Percentiles rank a stretch among this genome's conserved stretches.
These are phyloP conservation scores for Magnusiomyces sp. DNA, from an alignment of 1,139 yeast species.

Conservation along the genomic window DNA sequence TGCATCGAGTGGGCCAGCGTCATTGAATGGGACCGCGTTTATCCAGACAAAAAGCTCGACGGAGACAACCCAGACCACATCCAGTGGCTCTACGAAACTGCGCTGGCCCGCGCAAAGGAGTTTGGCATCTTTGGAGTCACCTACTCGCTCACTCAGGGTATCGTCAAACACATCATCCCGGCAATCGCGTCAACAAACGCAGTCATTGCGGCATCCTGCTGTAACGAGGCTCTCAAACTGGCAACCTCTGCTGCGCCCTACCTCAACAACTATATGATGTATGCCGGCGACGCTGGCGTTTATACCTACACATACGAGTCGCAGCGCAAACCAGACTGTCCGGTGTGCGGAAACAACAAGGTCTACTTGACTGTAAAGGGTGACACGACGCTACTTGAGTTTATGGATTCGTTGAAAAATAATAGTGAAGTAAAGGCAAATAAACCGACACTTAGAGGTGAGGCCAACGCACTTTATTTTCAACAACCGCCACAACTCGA, in stretches of 20 bases:
- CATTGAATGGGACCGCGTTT: conserved; percentile 58
- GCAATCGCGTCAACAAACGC: conserved; percentile 95
- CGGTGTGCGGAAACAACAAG: conserved; percentile 59
- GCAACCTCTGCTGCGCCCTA: conserved; percentile 61
- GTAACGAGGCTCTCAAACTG: conserved; percentile 78
- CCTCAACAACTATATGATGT: conserved; percentile 77
- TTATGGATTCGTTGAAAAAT: conserved; percentile 36
- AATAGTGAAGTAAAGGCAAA: conserved; percentile 36
- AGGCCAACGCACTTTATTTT: conserved; percentile 40
- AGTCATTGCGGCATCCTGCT: conserved; percentile 82
- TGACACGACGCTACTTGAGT: conserved; percentile 42
- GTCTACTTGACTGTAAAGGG: conserved; percentile 32
- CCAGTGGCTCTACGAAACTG: conserved; percentile 51
- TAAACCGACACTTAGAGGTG: conserved; percentile 45
- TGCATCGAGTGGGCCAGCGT: conserved; percentile 89
- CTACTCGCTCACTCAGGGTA: conserved; percentile 66
- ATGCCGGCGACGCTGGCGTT: conserved; percentile 70
- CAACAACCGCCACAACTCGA: conserved; percentile 46
- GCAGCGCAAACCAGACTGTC: conserved; percentile 52
- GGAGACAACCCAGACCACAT: conserved; percentile 64
- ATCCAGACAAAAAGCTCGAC: conserved; percentile 44
- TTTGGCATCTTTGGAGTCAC: conserved; percentile 70
- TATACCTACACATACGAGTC: conserved; percentile 66
- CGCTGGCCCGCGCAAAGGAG: conserved; percentile 50
- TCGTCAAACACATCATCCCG: conserved; percentile 86